phyloP scores from a whole-genome alignment of 495 filamentous ascomycete species.

The Aspergillus ellipticus region DNA sequence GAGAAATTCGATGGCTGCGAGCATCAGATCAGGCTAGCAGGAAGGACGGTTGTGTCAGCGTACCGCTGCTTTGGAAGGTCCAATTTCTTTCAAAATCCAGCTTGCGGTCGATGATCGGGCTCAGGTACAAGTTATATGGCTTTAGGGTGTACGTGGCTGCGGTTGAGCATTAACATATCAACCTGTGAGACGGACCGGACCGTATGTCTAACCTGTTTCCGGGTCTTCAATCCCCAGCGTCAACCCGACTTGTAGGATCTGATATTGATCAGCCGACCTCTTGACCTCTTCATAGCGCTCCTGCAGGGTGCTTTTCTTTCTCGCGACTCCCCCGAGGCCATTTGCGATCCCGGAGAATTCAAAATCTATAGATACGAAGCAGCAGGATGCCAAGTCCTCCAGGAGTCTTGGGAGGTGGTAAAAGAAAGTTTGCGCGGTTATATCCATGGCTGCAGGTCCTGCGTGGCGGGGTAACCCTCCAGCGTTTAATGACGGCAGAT shows the following conservation, averaged over 20 bases:
- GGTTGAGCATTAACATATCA: neutral
- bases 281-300: slow-evolving; percentile 64
- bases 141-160: slow-evolving; percentile 55
- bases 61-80: slow-evolving; percentile 50
- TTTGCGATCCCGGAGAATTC: slow-evolving; percentile 69
- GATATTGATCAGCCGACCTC: slow-evolving; percentile 63
- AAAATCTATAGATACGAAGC: slow-evolving; percentile 70
- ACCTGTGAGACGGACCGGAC: neutral
- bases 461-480: neutral
- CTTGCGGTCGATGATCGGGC: slow-evolving; percentile 46
- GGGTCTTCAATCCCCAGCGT: slow-evolving; percentile 59
- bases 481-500: neutral
- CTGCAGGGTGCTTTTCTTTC: slow-evolving; percentile 45
- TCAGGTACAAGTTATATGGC: slow-evolving; percentile 68
- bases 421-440: slow-evolving; percentile 52
- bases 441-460: slow-evolving; percentile 53
- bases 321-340: slow-evolving; percentile 21
- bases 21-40: slow-evolving; percentile 2
- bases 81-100: slow-evolving; percentile 54
- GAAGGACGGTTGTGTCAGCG: neutral
- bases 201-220: slow-evolving; percentile 32
- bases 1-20: slow-evolving; percentile 59
- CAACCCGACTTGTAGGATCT: slow-evolving; percentile 73
- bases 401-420: slow-evolving; percentile 56
- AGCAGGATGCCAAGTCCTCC: slow-evolving; percentile 51